Evolutionary conservation across 768 basidiomycete genomes (phyloP), one percentile per base, ranked within the genome.

Genomic region (Artomyces pyxidatus): DNA sequence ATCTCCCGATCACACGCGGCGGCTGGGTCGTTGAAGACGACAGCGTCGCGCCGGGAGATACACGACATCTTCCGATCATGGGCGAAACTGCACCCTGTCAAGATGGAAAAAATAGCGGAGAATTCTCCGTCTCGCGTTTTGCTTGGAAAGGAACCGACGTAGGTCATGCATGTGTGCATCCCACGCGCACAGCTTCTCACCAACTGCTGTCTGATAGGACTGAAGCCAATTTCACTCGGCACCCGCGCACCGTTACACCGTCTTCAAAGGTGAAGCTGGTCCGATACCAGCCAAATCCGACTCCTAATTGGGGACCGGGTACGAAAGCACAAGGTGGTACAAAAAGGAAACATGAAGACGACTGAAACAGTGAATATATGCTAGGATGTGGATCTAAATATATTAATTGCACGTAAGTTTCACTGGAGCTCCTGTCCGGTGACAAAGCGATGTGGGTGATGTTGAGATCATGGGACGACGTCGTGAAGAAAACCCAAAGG

Each of bases 221-320:
- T 37, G 66, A 73, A 40, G 82, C 89, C n/a, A 77, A 88, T 60
- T 95, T 98, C 62, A 75, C 71, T 14, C 76, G 67, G 32, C 89
- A 97, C 62, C 81, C 86, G 0, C 70, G 77, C 4, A 76, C 81
- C 1, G 71, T 77, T 2, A 78, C 77, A 7, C 65, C 75, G 12
- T 75, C 81, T 6, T 76, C 77, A 17, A 78, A 80, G 48, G 70
- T 88, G 49, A 90, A 88, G 55, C 68, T 95, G 6, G 87, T 94
- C 1, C 75, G 91, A 32, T 96, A 94, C 66, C 92, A 95, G 64
- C 78, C 80, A 53, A 97, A 96, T 61, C 96, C 95, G 4, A 74
- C 80, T n/a, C 74, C 81, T 2, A 76, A 96, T 63, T 99, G 96
- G 96, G 95, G 95, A 0, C 96, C 95, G 0, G 87, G 78, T 14